Base-by-base conservation (phyloP, 1,284 basidiomycete genomes). In the Mycosarcoma mackinlayi region DNA sequence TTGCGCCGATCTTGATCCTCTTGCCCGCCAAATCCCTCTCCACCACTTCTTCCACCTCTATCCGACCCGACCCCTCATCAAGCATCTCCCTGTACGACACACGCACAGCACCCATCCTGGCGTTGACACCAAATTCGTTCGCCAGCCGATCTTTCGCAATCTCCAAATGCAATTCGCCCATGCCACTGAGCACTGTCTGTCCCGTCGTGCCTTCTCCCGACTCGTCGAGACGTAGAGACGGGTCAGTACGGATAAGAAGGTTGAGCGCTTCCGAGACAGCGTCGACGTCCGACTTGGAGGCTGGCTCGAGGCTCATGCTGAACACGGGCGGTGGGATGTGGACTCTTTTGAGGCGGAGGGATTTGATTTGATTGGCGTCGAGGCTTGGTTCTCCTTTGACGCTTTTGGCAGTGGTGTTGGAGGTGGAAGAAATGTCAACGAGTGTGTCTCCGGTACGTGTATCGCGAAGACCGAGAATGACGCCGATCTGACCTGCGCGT, bases 361-460 rank as follows among this genome's bases (percentile, higher is more conserved):
- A 42, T 38, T 67, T 65, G 1, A 54, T 28, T 10, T 59, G 24
- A 3, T 23, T 23, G 10, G 49, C 35, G n/a, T 51, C 56, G 3
- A 66, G 35, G 3, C 18, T 9, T 33, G 21, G 14, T 10, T 25
- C 35, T 14, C 24, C 39, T 8, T 7, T n/a, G 21, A n/a, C 23
- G 16, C 23, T 4, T 9, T 16, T 46, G 19, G 27, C 27, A 6
- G 38, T 5, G 3, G 46, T 6, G 19, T 18, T 21, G 13, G 56
- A 27, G 35, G 47, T 18, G 21, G 53, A 48, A 16, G 64, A 51
- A n/a, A 57, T 30, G 41, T 80, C 79, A 24, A 81, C 70, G 23
- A 94, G 86, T 0, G 92, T 94, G 75, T 94, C 92, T n/a, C 92
- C 92, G 8, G 92, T 94, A 30, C 91, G 88, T 13, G 92, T 93